phyloP scores from a whole-genome alignment of 495 filamentous ascomycete genomes.

The Penicillium paradoxum region DNA sequence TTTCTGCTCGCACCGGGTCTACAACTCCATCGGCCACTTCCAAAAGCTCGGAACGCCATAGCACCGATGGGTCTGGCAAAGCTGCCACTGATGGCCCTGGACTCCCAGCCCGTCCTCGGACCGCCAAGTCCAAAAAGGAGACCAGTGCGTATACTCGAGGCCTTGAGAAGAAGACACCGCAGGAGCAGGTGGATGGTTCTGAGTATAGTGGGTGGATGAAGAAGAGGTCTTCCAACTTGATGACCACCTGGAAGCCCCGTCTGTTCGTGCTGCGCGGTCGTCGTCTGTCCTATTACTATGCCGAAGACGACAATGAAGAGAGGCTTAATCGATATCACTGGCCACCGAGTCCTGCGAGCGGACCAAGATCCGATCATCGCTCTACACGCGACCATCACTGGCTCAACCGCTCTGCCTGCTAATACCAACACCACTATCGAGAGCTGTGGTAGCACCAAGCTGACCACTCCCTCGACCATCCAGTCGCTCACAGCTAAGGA shows the following conservation, averaged over 20 bases:
- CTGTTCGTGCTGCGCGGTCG: conserved; percentile 90
- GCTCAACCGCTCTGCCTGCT: conserved; percentile 70
- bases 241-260: conserved; percentile 94
- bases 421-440: conserved; percentile 52
- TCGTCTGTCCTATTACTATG: conserved; percentile 93
- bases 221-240: conserved; percentile 90
- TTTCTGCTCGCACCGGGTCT: conserved; percentile 70
- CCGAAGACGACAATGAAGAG: conserved; percentile 86
- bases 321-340: conserved; percentile 94
- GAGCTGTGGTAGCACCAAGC: conserved; percentile 26
- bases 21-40: conserved; percentile 79
- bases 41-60: conserved; percentile 72
- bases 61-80: conserved; percentile 58
- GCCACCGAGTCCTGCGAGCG: conserved; percentile 92
- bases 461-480: conserved; percentile 9
- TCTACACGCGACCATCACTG: conserved; percentile 86
- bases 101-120: conserved; percentile 40
- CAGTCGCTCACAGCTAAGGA: conserved; percentile 21
- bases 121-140: conserved; percentile 77
- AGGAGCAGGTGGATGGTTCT: conserved; percentile 77
- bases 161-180: conserved; percentile 72
- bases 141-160: conserved; percentile 92
- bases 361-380: conserved; percentile 86
- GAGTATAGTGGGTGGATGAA: conserved; percentile 99
- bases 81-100: conserved; percentile 49